Conservation (phyloP, 1,284 basidiomycete species). For the Ceratobasidium sp. region DNA sequence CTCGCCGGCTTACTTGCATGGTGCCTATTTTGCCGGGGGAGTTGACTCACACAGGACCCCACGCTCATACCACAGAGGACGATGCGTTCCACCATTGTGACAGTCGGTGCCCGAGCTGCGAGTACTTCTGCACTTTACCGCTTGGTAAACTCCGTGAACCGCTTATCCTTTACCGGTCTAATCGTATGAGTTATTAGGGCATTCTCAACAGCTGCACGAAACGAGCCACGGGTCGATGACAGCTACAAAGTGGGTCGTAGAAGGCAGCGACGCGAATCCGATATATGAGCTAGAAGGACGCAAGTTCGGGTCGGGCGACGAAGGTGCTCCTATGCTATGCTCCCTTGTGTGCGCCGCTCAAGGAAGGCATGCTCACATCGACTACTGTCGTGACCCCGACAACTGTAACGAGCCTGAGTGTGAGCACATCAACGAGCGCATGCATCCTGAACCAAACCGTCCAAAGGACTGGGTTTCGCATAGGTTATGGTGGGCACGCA, state of each 20-base stretch:
- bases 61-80: conserved; percentile 64
- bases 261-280: conserved; percentile 64
- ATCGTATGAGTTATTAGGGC: conserved; percentile 60
- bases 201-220: conserved; percentile 72
- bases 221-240: conserved; percentile 77
- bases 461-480: conserved; percentile 72
- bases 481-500: conserved; percentile 69
- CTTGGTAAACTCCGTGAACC: conserved; percentile 59
- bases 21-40: conserved; percentile 64
- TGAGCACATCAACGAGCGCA: conserved; percentile 63
- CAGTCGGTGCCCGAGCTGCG: conserved; percentile 66
- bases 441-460: conserved; percentile 65
- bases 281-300: conserved; percentile 66
- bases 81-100: conserved; percentile 68
- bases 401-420: conserved; percentile 64
- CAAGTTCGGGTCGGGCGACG: conserved; percentile 68
- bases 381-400: conserved; percentile 64
- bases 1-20: conserved; percentile 66
- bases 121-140: conserved; percentile 71
- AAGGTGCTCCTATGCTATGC: conserved; percentile 76
- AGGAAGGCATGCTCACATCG: conserved; percentile 70
- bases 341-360: conserved; percentile 68
- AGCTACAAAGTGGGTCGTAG: conserved; percentile 68
- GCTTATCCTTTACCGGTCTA: neutral
- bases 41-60: conserved; percentile 63